Evolutionary conservation across 1,284 basidiomycete species (phyloP).

Genomic region (Rhodotorula mucilaginosa): DNA sequence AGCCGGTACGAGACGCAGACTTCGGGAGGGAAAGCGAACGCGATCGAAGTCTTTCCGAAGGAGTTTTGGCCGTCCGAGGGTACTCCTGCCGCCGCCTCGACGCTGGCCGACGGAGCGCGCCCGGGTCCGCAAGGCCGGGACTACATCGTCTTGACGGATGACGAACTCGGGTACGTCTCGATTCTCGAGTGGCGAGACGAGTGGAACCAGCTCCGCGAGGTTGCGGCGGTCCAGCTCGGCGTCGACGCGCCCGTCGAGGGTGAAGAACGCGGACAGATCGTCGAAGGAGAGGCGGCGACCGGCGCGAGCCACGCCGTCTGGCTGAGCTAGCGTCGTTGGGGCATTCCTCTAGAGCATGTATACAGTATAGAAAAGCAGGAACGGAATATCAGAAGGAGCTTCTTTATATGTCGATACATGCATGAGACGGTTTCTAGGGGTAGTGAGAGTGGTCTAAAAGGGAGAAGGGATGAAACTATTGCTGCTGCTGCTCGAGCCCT

Average conservation of each 20-base stretch:
- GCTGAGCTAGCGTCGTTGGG: slow-evolving; percentile 26
- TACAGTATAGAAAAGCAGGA: not conserved
- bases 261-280: slow-evolving; percentile 7
- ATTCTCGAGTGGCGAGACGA: slow-evolving; percentile 43
- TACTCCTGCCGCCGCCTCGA: not conserved
- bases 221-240: slow-evolving; percentile 43
- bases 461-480: not conserved
- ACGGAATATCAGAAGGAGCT: not conserved
- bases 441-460: not conserved
- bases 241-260: slow-evolving; percentile 13
- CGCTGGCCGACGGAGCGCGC: not conserved
- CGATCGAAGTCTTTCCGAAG: slow-evolving; percentile 48
- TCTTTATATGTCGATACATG: not conserved
- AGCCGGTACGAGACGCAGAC: slow-evolving; percentile 46
- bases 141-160: slow-evolving; percentile 49
- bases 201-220: slow-evolving; percentile 41
- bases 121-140: slow-evolving; percentile 33
- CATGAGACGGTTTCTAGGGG: not conserved
- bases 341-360: not conserved
- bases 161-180: slow-evolving; percentile 47
- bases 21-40: slow-evolving; percentile 51
- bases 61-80: slow-evolving; percentile 15
- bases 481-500: not conserved
- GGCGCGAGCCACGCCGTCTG: slow-evolving; percentile 45
- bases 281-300: slow-evolving; percentile 26